Base-by-base conservation (phyloP, 352 stramenopile species). In the Phytopythium litorale region DNA sequence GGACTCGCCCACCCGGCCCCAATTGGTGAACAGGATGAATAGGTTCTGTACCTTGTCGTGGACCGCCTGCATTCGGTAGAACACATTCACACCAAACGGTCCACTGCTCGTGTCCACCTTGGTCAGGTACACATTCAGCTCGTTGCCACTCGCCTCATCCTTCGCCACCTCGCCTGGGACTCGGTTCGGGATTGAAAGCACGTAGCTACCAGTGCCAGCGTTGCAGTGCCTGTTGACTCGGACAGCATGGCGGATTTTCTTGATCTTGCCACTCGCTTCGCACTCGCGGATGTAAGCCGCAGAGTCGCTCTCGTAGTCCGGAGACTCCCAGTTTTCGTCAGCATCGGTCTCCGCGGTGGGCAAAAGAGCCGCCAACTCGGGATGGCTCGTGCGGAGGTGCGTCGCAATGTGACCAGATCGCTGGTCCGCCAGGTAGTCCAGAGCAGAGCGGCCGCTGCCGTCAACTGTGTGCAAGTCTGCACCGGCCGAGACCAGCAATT, bases 1-100 rank as follows among this genome's bases (percentile, higher is more conserved):
- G 7, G 63, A 71, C 60, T 90, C 83, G 13, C 81, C 83, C 37
- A 92, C 88, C 1, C 83, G 78, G 0, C 83, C 83, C 83, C 83
- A 92, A 63, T 96, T 95, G 16, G 81, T 89, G 59, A 92, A 91
- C 32, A 92, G 66, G 6, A 92, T 68, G 60, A 76, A 89, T 15
- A 91, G 75, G 12, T 72, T 73, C 60, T 91, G 84, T 28, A 90
- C 75, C 42, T 85, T 65, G 50, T 93, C 80, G 18, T 79, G 69
- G 2, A 89, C 79, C 28, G 91, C 61, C 46, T 93, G 84, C 38
- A 89, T 62, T 0, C 77, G 74, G 50, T 93, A 93, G 37, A 91
- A 93, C 11, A 90, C 84, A 38, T 93, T 93, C 15, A 90, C 58
- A 6, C 84, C 84, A 48, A 88, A 84, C 18, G 75, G 76, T 0